phyloP scores from a whole-genome alignment of 257 asterid genomes.

The Coffea canephora region DNA sequence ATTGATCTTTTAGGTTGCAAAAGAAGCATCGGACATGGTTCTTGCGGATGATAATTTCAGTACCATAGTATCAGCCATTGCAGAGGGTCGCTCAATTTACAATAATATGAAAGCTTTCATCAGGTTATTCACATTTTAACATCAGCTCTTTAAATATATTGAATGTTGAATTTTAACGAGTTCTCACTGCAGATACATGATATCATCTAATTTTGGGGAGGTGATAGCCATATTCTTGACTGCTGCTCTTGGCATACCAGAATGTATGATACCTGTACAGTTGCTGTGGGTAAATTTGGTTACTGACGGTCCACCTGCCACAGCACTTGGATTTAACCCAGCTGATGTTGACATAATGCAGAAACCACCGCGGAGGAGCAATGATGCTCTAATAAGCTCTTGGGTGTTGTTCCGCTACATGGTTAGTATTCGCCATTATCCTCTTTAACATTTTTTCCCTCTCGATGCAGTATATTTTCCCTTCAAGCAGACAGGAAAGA shows the following conservation, averaged over 20 bases:
- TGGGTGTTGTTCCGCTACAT: slow-evolving; percentile 88
- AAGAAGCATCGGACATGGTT: slow-evolving; percentile 89
- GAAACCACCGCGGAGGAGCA: slow-evolving; percentile 78
- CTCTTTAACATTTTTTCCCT: not conserved
- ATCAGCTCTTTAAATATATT: not conserved
- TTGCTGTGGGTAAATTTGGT: slow-evolving; percentile 91
- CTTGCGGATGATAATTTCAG: slow-evolving; percentile 94
- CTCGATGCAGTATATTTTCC: not conserved
- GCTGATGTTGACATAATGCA: slow-evolving; percentile 85
- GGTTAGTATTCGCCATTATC: slow-evolving; percentile 34
- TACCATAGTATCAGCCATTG: slow-evolving; percentile 80
- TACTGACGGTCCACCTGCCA: slow-evolving; percentile 97
- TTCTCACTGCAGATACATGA: slow-evolving; percentile 66
- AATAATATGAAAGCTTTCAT: slow-evolving; percentile 94
- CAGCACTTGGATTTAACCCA: slow-evolving; percentile 90
- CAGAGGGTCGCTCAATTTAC: slow-evolving; percentile 89
- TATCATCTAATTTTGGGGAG: slow-evolving; percentile 88
- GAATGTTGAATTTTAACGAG: not conserved
- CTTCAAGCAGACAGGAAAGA: slow-evolving; percentile 1
- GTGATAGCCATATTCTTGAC: slow-evolving; percentile 83
- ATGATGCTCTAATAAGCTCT: slow-evolving; percentile 66
- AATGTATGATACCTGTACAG: slow-evolving; percentile 89
- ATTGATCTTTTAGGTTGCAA: slow-evolving; percentile 58
- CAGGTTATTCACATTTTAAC: slow-evolving; percentile 38
- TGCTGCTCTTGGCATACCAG: slow-evolving; percentile 84